These are phyloP conservation scores for Melanogaster broomeanus DNA, from an alignment of 768 basidiomycete species.

Conservation along the genomic window DNA sequence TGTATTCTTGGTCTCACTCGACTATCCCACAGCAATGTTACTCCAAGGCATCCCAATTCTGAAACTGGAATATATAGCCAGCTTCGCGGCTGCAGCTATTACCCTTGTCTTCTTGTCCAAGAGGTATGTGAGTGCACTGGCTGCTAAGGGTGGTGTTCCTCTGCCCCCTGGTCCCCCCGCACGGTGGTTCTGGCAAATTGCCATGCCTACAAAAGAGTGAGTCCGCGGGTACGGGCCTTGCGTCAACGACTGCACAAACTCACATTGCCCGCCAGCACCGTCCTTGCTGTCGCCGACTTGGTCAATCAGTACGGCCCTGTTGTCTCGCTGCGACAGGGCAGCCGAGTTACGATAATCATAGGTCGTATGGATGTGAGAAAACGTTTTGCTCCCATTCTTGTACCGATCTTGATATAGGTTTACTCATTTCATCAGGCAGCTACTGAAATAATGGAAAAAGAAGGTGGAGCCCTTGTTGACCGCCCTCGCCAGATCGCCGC, in stretches of 20 bases:
- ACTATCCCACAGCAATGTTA: no score
- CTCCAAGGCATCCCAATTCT: no score
- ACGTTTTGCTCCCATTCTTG: background rate
- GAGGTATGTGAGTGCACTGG: no score
- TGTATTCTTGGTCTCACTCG: no score
- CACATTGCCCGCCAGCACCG: background rate
- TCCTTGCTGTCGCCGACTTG: constrained; percentile 47
- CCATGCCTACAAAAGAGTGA: constrained; percentile 4
- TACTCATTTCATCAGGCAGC: constrained; percentile 51
- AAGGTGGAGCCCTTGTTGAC: constrained; percentile 50
- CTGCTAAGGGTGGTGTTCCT: constrained; percentile 9
- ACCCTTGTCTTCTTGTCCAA: no score
- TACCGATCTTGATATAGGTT: no score
- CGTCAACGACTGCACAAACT: no score
- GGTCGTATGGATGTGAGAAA: constrained; percentile 1
- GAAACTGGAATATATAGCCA: no score
- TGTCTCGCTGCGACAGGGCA: constrained; percentile 51
- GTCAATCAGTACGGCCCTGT: constrained; percentile 58
- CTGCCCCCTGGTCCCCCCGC: constrained; percentile 30
- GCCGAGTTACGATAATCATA: constrained; percentile 6
- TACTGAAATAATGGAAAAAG: constrained; percentile 60
- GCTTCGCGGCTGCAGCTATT: no score
- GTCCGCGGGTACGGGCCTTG: background rate
- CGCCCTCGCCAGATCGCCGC: constrained; percentile 53
- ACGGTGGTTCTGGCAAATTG: constrained; percentile 6